Base-by-base conservation (phyloP, 371 early-diverging fungal species). In the Mortierella sp. region DNA sequence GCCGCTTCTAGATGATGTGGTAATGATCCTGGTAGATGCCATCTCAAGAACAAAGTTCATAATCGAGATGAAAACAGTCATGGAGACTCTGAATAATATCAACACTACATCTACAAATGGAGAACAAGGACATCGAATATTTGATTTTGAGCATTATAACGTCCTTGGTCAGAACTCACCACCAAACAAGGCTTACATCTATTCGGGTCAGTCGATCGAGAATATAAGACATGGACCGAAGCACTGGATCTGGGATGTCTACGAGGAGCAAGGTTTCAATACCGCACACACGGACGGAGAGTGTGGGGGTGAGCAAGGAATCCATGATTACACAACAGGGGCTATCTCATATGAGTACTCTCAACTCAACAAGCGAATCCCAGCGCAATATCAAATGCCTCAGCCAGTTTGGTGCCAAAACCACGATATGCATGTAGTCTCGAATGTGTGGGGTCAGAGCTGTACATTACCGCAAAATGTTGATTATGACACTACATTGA, bases 161-260 rank as follows among this genome's bases (percentile, higher is more conserved):
- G 80, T 80, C 35, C 70, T 80, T 1, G 84, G 81, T 12, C 68
- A 64, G 12, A 84, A 84, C 62, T 84, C 84, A 20, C 74, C 77
- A 16, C 80, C 84, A 11, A 84, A 84, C 75, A 84, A 84, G 39
- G 77, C 80, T 16, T 73, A 57, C 28, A 76, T 80, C 49, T 84
- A 84, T 57, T 73, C 80, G 3, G 84, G 84, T 22, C 84, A 84
- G 73, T 70, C 70, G 4, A 58, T 73, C 39, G 73, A 77, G 59
- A 62, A 73, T 32, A 66, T 70, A 26, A 68, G 52, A 6, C 30
- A 66, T 18, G 77, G 71, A 3, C 75, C 79, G 3, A 74, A 74
- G 32, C 80, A 79, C 52, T 84, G 84, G 84, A 14, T 84, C 14
- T 84, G 84, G 84, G 80, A 84, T 51, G 64, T 65, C n/a, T 84